Evolutionary conservation across 495 filamentous ascomycete genomes (phyloP).

Genomic region (Terfezia claveryi): DNA sequence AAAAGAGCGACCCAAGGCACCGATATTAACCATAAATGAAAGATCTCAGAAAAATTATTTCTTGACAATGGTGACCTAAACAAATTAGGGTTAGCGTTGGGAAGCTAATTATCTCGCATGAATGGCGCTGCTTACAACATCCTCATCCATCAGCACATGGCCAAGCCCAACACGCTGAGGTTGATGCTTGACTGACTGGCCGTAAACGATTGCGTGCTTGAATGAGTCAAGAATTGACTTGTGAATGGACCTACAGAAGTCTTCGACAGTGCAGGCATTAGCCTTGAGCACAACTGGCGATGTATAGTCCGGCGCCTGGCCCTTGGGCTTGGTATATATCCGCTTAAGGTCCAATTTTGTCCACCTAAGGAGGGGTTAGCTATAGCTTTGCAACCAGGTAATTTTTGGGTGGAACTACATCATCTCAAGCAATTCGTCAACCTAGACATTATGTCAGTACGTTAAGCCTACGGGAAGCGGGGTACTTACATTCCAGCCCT

Average conservation of each 20-base stretch:
- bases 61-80: slow-evolving; percentile 79
- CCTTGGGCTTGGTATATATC: slow-evolving; percentile 97
- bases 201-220: slow-evolving; percentile 86
- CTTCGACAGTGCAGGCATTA: slow-evolving; percentile 70
- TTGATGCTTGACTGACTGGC: slow-evolving; percentile 94
- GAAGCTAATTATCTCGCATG: neutral
- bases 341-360: slow-evolving; percentile 76
- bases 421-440: slow-evolving; percentile 85
- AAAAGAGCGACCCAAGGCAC: neutral
- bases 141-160: slow-evolving; percentile 86
- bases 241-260: slow-evolving; percentile 96
- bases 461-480: neutral
- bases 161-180: slow-evolving; percentile 81
- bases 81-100: slow-evolving; percentile 12
- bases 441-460: neutral
- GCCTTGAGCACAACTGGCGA: slow-evolving; percentile 73
- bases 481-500: slow-evolving; percentile 60
- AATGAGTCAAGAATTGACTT: slow-evolving; percentile 91
- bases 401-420: slow-evolving; percentile 33
- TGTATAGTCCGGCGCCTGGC: slow-evolving; percentile 78
- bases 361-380: slow-evolving; percentile 36
- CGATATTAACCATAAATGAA: neutral
- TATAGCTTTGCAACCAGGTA: neutral
- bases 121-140: slow-evolving; percentile 49
- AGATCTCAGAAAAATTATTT: slow-evolving; percentile 32